Conservation (phyloP, 768 basidiomycete genomes). For the Ramaria sp. region DNA sequence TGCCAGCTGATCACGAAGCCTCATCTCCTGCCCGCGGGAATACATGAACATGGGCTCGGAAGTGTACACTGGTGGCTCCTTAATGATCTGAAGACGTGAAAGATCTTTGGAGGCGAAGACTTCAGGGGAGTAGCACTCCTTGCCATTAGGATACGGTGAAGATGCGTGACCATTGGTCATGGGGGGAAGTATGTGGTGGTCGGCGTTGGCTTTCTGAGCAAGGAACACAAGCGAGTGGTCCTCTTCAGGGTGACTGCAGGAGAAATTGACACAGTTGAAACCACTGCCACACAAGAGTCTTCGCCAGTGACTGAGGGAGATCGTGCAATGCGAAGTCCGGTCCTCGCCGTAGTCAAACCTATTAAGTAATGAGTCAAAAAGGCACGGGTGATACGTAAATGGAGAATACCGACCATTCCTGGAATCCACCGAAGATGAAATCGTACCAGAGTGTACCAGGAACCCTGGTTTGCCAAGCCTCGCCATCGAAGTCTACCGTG, state of each 20-base stretch:
- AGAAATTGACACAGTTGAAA: conserved; percentile 4
- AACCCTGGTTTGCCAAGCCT: conserved; percentile 3
- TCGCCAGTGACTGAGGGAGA: conserved; percentile 3
- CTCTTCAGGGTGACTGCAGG: conserved; percentile 5
- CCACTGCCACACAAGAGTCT: not conserved
- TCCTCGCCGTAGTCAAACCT: conserved; percentile 9
- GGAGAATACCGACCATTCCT: conserved; percentile 5
- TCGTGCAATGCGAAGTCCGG: conserved; percentile 3
- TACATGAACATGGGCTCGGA: conserved; percentile 11
- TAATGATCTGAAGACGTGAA: not conserved
- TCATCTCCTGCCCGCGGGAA: conserved; percentile 13
- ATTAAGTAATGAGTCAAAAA: not conserved
- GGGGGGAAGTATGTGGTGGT: not conserved
- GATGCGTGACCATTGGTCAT: not conserved
- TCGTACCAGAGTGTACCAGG: conserved; percentile 11
- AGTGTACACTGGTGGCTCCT: not conserved
- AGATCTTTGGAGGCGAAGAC: not conserved
- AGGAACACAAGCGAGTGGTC: conserved; percentile 8
- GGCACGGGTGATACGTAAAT: not conserved
- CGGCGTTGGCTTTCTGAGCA: conserved; percentile 1
- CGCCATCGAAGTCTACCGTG: conserved; percentile 13
- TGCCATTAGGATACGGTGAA: not conserved
- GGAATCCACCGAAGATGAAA: conserved; percentile 9
- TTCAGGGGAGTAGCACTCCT: not conserved
- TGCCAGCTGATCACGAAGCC: conserved; percentile 12